phyloP scores from a whole-genome alignment of 2,329 filamentous ascomycete species.

The Capronia epimyces region DNA sequence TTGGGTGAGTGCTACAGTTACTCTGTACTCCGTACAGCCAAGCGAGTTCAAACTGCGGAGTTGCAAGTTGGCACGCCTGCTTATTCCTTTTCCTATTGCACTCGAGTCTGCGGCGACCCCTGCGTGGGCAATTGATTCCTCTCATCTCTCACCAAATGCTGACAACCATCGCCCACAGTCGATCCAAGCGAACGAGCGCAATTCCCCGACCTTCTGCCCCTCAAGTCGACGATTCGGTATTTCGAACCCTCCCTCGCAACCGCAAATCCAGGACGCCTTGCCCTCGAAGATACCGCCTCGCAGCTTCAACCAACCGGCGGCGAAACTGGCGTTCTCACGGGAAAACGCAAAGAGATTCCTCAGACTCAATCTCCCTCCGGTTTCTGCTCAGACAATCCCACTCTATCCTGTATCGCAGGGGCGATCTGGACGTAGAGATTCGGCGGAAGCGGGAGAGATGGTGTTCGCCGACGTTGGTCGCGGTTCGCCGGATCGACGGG shows the following conservation, averaged over 20 bases:
- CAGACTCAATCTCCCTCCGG: slow-evolving; percentile 36
- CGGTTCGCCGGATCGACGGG: slow-evolving; percentile 22
- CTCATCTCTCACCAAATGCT: background rate
- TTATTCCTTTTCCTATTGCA: background rate
- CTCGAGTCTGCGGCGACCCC: background rate
- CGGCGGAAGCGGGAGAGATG: slow-evolving; percentile 32
- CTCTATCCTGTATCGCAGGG: slow-evolving; percentile 32
- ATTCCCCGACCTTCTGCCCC: background rate
- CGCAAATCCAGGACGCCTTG: too few species aligned
- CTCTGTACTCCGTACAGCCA: too few species aligned
- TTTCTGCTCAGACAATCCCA: slow-evolving; percentile 28
- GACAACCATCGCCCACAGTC: background rate
- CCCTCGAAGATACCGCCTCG: too few species aligned
- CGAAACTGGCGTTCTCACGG: slow-evolving; percentile 43
- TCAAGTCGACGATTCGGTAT: background rate
- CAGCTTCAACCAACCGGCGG: background rate
- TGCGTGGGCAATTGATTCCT: background rate
- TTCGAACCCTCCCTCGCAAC: background rate
- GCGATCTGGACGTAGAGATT: slow-evolving; percentile 35
- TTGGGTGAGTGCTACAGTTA: slow-evolving; percentile 12
- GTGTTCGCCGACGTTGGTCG: slow-evolving; percentile 25
- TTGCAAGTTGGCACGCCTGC: slow-evolving; percentile 4
- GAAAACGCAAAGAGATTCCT: slow-evolving; percentile 46
- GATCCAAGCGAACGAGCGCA: background rate
- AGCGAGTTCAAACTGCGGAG: slow-evolving; percentile 11